A percentile compares a stretch with the other conserved stretches of the same genome.
Evolutionary conservation across 345 rosid genomes (phyloP).

Genomic region (Eucalyptus sp.): DNA sequence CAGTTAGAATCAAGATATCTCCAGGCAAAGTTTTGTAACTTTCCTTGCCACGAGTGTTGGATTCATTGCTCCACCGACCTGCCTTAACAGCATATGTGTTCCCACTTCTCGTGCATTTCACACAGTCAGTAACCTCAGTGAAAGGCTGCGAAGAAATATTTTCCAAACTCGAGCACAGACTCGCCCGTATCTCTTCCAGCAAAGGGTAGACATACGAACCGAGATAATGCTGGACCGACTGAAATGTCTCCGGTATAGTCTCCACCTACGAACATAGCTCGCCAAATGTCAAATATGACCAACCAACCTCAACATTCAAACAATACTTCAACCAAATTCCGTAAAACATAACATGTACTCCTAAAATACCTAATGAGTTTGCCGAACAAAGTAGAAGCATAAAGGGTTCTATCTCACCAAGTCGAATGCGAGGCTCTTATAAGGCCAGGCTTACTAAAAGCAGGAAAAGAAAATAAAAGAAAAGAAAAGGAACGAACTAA

Average conservation of each 20-base stretch:
- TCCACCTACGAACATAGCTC: constrained; percentile 8
- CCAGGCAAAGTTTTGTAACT: constrained; percentile 27
- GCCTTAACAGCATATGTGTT: constrained; percentile 5
- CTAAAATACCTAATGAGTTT: not conserved
- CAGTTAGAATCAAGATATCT: constrained; percentile 19
- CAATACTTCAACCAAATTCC: not conserved
- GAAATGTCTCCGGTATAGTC: constrained; percentile 20
- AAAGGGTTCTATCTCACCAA: not conserved
- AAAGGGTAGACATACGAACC: constrained; percentile 9
- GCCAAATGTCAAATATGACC: not conserved
- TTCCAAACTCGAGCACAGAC: constrained; percentile 14
- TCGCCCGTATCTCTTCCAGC: constrained; percentile 32
- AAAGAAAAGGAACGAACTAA: no score
- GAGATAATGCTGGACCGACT: constrained; percentile 14
- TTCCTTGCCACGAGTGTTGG: constrained; percentile 3
- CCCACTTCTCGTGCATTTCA: not conserved
- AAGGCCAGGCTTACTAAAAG: no score
- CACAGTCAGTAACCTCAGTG: constrained; percentile 2
- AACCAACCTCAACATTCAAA: not conserved
- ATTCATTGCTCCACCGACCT: constrained; percentile 23
- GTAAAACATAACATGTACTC: not conserved
- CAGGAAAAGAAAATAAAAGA: no score
- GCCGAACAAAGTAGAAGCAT: not conserved
- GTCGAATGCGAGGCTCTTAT: not conserved
- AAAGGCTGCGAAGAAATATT: constrained; percentile 18